These are phyloP conservation scores for Boletus rufocinnamomeus DNA, from an alignment of 768 basidiomycete genomes.

Conservation along the genomic window DNA sequence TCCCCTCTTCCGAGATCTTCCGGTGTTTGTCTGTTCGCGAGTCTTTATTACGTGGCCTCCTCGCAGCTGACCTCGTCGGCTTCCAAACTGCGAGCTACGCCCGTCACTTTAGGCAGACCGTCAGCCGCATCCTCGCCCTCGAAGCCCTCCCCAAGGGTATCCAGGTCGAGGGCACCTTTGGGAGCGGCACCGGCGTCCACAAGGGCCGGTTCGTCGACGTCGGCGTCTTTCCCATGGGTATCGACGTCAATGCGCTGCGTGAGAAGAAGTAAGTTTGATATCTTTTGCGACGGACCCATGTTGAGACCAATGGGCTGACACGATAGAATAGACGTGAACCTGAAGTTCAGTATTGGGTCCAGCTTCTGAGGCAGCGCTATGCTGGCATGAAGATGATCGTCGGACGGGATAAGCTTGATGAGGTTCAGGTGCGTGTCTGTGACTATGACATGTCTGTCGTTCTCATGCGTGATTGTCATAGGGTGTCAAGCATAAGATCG, in stretches of 20 bases:
- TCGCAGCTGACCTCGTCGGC: constrained; percentile 91
- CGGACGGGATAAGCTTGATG: constrained; percentile 87
- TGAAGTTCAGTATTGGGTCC: constrained; percentile 83
- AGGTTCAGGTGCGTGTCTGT: constrained; percentile 55
- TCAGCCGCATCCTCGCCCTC: constrained; percentile 73
- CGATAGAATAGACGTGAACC: constrained; percentile 55
- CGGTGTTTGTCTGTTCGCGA: constrained; percentile 81
- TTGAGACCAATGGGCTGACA: constrained; percentile 7
- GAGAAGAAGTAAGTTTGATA: constrained; percentile 56
- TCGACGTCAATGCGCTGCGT: constrained; percentile 70
- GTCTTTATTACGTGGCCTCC: constrained; percentile 79
- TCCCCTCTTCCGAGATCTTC: constrained; percentile 95
- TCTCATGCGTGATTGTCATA: constrained; percentile 18
- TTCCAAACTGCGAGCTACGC: constrained; percentile 89
- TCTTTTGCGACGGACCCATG: constrained; percentile 5
- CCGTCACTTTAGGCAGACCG: constrained; percentile 83
- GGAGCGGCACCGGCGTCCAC: constrained; percentile 1
- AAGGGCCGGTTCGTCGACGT: constrained; percentile 75
- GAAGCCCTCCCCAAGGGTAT: constrained; percentile 87
- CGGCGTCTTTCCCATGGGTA: constrained; percentile 89
- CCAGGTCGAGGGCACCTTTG: constrained; percentile 47
- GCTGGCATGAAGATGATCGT: constrained; percentile 86
- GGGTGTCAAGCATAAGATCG: constrained; percentile 81
- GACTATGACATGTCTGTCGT: background rate
- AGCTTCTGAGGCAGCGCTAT: constrained; percentile 77